Base-by-base conservation (phyloP, 495 filamentous ascomycete genomes). In the Aspergillus ellipticus region DNA sequence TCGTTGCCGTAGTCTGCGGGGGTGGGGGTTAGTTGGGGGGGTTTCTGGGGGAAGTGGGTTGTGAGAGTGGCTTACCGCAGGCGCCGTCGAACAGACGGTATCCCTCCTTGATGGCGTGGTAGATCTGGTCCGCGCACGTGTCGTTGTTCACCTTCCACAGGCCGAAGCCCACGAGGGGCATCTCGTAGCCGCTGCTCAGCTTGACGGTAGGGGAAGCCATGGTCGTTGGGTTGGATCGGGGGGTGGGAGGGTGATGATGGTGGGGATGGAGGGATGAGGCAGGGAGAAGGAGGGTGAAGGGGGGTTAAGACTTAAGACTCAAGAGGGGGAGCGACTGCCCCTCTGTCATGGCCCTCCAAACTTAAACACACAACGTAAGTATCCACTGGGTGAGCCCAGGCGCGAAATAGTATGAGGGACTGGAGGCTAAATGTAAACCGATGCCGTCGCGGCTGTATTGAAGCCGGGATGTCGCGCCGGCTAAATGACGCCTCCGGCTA, bases 1-100 rank as follows among this genome's bases (percentile, higher is more conserved):
- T 95, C 91, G 72, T 95, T 95, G 66, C 86, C 89, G 75, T 96
- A 96, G 74, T 94, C 89, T 92, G 56, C n/a, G n/a, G 22, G n/a
- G 31, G 10, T 31, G 28, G 10, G 22, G 39, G 37, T 39, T 20
- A 26, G 17, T 3, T 52, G 4, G 15, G 13, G 19, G 37, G 31
- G 37, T 35, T 42, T 6, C 2, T 15, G 7, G 13, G 11, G 3
- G 39, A 19, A 42, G 42, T 45, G 39, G 22, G 51, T 63, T 7
- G 50, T 37, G 43, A 24, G 24, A 45, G 35, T 56, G 65, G 77
- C 80, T 60, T 79, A 92, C 89, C 90, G 68, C 85, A 89, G 55
- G 90, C 90, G 60, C 90, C 90, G 60, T 96, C 90, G 58, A 95
- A 90, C 33, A 92, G 79, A 54, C 90, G 81, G 76, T 96, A 96